Percentiles rank a stretch among this genome's conserved stretches.
Evolutionary conservation across 768 basidiomycete genomes (phyloP).

Genomic region (Russula griseocarnosa): DNA sequence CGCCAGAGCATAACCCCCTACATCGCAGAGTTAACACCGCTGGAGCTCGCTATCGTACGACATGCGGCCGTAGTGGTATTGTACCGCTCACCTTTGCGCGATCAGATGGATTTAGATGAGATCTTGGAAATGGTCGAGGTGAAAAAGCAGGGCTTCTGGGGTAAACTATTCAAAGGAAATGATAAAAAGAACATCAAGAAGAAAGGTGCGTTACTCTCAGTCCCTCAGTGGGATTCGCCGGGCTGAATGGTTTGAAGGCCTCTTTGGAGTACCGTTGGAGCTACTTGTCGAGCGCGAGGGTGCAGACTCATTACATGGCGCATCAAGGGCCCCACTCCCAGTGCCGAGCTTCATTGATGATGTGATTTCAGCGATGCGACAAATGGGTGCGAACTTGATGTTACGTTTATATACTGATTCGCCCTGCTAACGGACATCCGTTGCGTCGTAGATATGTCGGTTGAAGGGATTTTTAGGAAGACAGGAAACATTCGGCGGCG

Average conservation of each 20-base stretch:
- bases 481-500: constrained; percentile 95
- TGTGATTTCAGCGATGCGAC: constrained; percentile 95
- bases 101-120: constrained; percentile 88
- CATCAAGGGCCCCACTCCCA: constrained; percentile 75
- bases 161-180: constrained; percentile 83
- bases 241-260: constrained; percentile 49
- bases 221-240: neutral
- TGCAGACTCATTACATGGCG: constrained; percentile 90
- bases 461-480: constrained; percentile 98
- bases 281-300: constrained; percentile 91
- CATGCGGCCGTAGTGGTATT: constrained; percentile 83
- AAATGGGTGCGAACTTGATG: constrained; percentile 75
- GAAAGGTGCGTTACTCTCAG: constrained; percentile 51
- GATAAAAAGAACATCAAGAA: constrained; percentile 91
- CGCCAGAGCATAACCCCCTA: constrained; percentile 74
- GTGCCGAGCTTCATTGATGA: constrained; percentile 99
- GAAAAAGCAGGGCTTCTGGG: constrained; percentile 95
- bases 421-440: constrained; percentile 6
- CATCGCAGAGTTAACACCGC: constrained; percentile 75
- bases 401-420: constrained; percentile 3
- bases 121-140: constrained; percentile 87
- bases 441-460: constrained; percentile 78
- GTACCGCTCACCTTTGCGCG: constrained; percentile 70
- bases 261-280: constrained; percentile 92
- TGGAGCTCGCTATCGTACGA: constrained; percentile 89